Conservation (phyloP, 495 filamentous ascomycete genomes). For the Talaromyces adpressus region DNA sequence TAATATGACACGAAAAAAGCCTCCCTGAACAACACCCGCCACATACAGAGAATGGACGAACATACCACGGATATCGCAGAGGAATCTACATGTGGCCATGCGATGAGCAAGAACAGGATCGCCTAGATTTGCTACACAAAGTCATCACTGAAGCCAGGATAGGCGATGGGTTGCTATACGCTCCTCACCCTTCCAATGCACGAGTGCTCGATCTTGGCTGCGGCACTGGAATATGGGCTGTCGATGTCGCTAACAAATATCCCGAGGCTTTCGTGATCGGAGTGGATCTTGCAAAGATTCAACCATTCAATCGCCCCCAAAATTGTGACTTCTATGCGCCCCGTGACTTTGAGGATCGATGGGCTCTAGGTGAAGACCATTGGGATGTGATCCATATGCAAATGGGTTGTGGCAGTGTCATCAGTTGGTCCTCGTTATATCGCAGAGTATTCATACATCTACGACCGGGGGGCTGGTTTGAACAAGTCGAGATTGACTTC, state of each 20-base stretch:
- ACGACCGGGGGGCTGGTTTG: constrained; percentile 73
- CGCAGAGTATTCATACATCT: constrained; percentile 59
- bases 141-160: constrained; percentile 60
- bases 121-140: constrained; percentile 72
- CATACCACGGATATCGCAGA: too few relatives aligned
- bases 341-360: constrained; percentile 73
- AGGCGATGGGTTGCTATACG: constrained; percentile 40
- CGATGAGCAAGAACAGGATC: constrained; percentile 59
- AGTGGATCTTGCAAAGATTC: too few relatives aligned
- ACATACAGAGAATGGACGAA: too few relatives aligned
- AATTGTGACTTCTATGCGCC: constrained; percentile 58
- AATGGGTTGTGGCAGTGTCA: constrained; percentile 69
- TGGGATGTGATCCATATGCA: constrained; percentile 86
- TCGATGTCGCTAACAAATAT: constrained; percentile 72
- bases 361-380: constrained; percentile 63
- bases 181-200: constrained; percentile 43
- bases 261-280: constrained; percentile 30
- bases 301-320: constrained; percentile 11
- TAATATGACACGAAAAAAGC: too few relatives aligned
- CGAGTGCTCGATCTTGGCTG: constrained; percentile 76
- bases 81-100: constrained; percentile 23
- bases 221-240: constrained; percentile 87
- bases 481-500: constrained; percentile 88
- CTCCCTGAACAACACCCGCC: too few relatives aligned
- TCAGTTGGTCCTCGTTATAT: constrained; percentile 48